Percentiles rank a stretch among this genome's conserved stretches.
Conservation (phyloP, 176 grass and related monocot species). For the Zea mays region DNA sequence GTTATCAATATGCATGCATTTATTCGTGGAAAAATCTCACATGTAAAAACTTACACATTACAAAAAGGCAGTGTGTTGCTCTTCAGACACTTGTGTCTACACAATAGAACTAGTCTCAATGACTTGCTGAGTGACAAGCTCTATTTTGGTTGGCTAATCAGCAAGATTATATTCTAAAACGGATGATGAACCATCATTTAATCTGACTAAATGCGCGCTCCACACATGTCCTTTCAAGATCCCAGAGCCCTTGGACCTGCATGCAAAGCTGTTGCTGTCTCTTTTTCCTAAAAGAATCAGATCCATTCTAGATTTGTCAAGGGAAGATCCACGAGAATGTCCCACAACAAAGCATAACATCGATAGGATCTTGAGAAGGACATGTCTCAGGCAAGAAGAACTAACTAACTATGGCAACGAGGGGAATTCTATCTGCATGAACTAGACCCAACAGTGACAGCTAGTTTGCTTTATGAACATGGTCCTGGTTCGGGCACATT, state of each 20-base stretch:
- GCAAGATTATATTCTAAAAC: not conserved
- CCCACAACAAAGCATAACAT: slow-evolving; percentile 24
- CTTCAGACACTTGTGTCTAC: not conserved
- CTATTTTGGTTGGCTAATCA: not conserved
- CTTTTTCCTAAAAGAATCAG: slow-evolving; percentile 33
- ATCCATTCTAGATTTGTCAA: slow-evolving; percentile 20
- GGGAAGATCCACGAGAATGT: slow-evolving; percentile 45
- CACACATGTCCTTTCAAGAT: slow-evolving; percentile 5
- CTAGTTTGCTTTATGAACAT: not conserved
- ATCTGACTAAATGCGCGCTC: not conserved
- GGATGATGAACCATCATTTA: not conserved
- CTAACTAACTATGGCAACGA: not conserved
- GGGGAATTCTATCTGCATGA: not conserved
- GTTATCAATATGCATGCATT: not conserved
- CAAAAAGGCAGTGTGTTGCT: not conserved
- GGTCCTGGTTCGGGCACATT: slow-evolving; percentile 29
- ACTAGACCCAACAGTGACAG: slow-evolving; percentile 20
- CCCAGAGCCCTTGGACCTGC: no score
- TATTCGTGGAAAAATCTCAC: not conserved
- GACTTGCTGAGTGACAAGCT: not conserved
- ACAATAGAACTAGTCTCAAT: not conserved
- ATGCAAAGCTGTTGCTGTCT: not conserved
- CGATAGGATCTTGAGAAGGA: slow-evolving; percentile 3
- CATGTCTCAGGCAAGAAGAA: not conserved
- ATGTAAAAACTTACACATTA: not conserved